Conservation (phyloP, 2,329 filamentous ascomycete species). For the Podosphaera leucotricha region DNA sequence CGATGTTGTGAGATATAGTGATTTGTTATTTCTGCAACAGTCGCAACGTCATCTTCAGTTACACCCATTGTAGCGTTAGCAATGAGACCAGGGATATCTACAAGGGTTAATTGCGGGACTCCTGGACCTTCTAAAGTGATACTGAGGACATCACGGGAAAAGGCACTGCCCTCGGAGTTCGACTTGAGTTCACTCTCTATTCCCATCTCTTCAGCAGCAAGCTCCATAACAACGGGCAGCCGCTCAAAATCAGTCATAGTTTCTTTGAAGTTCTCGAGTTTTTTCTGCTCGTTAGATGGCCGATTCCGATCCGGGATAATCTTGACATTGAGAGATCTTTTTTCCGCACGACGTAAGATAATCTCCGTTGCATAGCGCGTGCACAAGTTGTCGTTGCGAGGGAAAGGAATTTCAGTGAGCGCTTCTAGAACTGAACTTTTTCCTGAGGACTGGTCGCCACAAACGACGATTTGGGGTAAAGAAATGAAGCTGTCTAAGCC, state of each 20-base stretch:
- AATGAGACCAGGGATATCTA: slow-evolving; percentile 17
- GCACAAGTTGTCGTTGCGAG: slow-evolving; percentile 33
- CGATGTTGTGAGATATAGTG: slow-evolving; percentile 20
- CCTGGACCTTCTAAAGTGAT: slow-evolving; percentile 11
- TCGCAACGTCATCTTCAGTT: slow-evolving; percentile 10
- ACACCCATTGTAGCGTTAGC: slow-evolving; percentile 9
- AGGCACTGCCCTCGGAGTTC: slow-evolving; percentile 4
- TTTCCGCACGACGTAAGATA: slow-evolving; percentile 14
- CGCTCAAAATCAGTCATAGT: slow-evolving; percentile 11
- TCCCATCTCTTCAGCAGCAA: slow-evolving; percentile 12
- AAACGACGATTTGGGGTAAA: slow-evolving; percentile 38
- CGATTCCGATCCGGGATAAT: slow-evolving; percentile 30
- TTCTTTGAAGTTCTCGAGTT: slow-evolving; percentile 16
- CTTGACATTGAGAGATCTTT: slow-evolving; percentile 26
- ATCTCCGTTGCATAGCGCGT: slow-evolving; percentile 31
- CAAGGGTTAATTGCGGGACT: slow-evolving; percentile 12
- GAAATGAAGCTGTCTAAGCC: slow-evolving; percentile 26
- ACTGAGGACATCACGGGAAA: slow-evolving; percentile 12
- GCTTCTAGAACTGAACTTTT: slow-evolving; percentile 41
- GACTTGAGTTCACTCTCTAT: slow-evolving; percentile 1
- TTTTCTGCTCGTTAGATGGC: slow-evolving; percentile 23
- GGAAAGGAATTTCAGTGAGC: slow-evolving; percentile 37
- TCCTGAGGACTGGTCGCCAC: slow-evolving; percentile 38
- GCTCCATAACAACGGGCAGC: slow-evolving; percentile 12
- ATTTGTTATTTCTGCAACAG: slow-evolving; percentile 14